A percentile compares a stretch with the other conserved stretches of the same genome.
These are phyloP conservation scores for Russula sp. DNA, from an alignment of 768 basidiomycete genomes.

Conservation along the genomic window DNA sequence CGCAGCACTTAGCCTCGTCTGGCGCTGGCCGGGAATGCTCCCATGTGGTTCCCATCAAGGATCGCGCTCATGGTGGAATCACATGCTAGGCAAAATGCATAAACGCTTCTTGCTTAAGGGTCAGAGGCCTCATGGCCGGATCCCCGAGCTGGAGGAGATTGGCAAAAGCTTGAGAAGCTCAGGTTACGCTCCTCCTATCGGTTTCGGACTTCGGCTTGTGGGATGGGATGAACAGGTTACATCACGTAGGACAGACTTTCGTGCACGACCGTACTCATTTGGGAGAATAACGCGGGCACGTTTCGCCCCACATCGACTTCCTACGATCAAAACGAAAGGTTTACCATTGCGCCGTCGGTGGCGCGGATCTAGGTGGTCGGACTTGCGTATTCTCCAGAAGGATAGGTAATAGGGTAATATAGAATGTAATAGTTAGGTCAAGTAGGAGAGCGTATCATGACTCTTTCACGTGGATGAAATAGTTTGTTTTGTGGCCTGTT, in stretches of 20 bases:
- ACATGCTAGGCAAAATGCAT: conserved; percentile 32
- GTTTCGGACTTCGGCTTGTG: conserved; percentile 20
- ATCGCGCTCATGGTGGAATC: conserved; percentile 36
- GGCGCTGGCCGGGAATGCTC: conserved; percentile 21
- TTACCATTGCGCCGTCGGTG: conserved; percentile 27
- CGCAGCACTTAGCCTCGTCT: conserved; percentile 48
- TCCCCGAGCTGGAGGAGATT: conserved; percentile 22
- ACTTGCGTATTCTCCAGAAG: background rate
- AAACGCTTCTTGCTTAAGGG: background rate
- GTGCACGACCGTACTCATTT: conserved; percentile 12
- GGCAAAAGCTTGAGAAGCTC: conserved; percentile 9
- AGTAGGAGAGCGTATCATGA: no score
- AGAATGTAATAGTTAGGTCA: conserved; percentile 1
- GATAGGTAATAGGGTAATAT: background rate
- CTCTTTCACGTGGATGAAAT: background rate
- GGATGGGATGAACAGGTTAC: conserved; percentile 11
- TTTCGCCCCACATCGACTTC: conserved; percentile 24
- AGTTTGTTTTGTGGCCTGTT: background rate
- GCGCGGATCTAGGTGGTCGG: background rate
- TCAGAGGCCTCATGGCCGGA: conserved; percentile 16
- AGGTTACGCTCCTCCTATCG: conserved; percentile 22
- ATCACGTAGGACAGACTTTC: background rate
- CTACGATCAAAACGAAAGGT: conserved; percentile 31
- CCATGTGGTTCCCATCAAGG: conserved; percentile 30
- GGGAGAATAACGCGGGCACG: background rate